Conservation (phyloP, 73 alveolate species). For the Paramecium sonneborni region DNA sequence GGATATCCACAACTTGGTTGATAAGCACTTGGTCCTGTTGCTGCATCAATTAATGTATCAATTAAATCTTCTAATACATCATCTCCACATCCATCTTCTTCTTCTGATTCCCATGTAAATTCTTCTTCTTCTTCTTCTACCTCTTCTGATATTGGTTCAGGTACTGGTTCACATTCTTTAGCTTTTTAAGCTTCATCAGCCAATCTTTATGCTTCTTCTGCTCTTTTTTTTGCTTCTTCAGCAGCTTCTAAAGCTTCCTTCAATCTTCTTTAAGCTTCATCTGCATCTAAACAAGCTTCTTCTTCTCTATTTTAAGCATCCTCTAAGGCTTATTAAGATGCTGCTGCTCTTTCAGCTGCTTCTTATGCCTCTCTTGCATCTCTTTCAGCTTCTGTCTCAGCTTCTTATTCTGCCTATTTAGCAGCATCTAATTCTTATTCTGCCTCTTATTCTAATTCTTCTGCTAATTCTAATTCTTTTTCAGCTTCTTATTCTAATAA, state of each 20-base stretch:
- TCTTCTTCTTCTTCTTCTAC: slow-evolving; percentile 41
- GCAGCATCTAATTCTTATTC: slow-evolving; percentile 5
- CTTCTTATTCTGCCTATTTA: background rate
- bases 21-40: background rate
- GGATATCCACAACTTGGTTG: slow-evolving; percentile 50
- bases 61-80: slow-evolving; percentile 39
- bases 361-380: slow-evolving; percentile 3
- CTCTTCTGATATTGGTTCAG: background rate
- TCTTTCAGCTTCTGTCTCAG: background rate
- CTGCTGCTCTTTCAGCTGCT: slow-evolving; percentile 24
- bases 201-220: background rate
- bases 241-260: slow-evolving; percentile 30
- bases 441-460: background rate
- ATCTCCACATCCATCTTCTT: slow-evolving; percentile 41
- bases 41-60: slow-evolving; percentile 53
- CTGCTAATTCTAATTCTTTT: background rate
- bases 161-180: slow-evolving; percentile 13
- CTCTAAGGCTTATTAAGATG: background rate
- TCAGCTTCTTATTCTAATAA: background rate
- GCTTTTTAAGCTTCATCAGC: slow-evolving; percentile 39
- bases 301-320: background rate
- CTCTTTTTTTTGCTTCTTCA: background rate
- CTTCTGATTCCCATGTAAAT: background rate
- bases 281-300: slow-evolving; percentile 1
- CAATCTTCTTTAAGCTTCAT: background rate